These are phyloP conservation scores for Daldinia concentrica DNA, from an alignment of 495 filamentous ascomycete genomes.

Conservation along the genomic window DNA sequence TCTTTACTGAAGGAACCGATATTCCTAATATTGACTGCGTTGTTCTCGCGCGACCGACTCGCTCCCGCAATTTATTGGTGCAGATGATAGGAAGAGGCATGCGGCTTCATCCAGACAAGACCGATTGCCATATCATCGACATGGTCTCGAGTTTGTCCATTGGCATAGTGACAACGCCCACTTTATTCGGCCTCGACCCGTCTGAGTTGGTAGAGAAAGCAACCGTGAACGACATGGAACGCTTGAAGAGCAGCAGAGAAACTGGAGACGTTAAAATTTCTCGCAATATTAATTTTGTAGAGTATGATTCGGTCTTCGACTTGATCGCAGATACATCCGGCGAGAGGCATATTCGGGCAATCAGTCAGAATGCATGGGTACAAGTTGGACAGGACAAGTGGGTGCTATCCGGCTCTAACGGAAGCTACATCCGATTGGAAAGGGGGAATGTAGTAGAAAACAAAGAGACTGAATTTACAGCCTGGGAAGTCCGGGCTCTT, in stretches of 20 bases:
- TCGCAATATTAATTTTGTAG: conserved; percentile 73
- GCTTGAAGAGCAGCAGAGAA: conserved; percentile 46
- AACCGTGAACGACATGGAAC: conserved; percentile 64
- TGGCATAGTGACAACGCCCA: conserved; percentile 89
- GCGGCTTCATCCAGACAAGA: conserved; percentile 80
- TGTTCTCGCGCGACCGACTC: conserved; percentile 86
- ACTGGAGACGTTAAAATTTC: not conserved
- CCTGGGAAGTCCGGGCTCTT: conserved; percentile 52
- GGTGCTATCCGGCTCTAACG: conserved; percentile 66
- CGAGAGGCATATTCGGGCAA: conserved; percentile 77
- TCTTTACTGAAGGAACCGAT: conserved; percentile 97
- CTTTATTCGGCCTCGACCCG: conserved; percentile 92
- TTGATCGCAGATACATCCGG: conserved; percentile 82
- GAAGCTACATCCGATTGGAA: conserved; percentile 72
- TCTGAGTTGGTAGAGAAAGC: conserved; percentile 75
- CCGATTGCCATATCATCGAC: conserved; percentile 94
- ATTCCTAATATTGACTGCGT: conserved; percentile 98
- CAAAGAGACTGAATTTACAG: conserved; percentile 41
- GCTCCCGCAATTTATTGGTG: conserved; percentile 87
- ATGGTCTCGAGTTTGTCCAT: conserved; percentile 86
- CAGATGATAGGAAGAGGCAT: conserved; percentile 98
- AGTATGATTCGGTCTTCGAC: conserved; percentile 89
- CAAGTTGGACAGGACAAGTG: conserved; percentile 70
- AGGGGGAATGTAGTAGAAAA: conserved; percentile 42
- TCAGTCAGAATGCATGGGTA: conserved; percentile 85